Conservation (phyloP, 148 eudicot genomes). For the Heliosperma pusillum region DNA sequence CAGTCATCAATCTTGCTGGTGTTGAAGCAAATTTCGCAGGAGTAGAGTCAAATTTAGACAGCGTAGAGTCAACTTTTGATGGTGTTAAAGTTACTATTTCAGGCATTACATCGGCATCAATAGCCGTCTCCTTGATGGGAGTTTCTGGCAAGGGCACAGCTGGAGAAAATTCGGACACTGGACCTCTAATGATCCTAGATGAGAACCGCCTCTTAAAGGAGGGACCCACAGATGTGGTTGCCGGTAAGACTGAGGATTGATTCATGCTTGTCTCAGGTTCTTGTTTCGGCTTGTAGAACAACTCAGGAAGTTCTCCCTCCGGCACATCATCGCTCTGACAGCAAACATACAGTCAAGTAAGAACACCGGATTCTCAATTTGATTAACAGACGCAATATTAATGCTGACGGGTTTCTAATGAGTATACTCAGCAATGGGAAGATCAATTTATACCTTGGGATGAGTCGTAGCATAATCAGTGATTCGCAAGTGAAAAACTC, state of each 20-base stretch:
- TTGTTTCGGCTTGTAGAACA: constrained; percentile 39
- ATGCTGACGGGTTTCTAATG: no score
- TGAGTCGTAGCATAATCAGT: constrained; percentile 39
- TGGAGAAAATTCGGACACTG: constrained; percentile 13
- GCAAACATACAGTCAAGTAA: background rate
- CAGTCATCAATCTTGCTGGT: constrained; percentile 49
- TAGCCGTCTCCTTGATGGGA: constrained; percentile 27
- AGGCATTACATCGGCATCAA: background rate
- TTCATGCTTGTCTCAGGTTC: constrained; percentile 18
- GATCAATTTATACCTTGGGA: constrained; percentile 40
- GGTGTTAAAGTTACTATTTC: background rate
- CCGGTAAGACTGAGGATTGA: constrained; percentile 14
- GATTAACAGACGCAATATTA: no score
- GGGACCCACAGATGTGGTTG: constrained; percentile 45
- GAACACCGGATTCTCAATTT: background rate
- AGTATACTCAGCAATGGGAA: background rate
- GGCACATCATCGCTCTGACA: constrained; percentile 66
- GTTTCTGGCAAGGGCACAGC: constrained; percentile 31
- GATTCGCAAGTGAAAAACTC: constrained; percentile 44
- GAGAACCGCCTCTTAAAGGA: constrained; percentile 55
- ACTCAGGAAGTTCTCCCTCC: constrained; percentile 55
- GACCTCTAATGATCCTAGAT: background rate
- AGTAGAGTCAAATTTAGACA: background rate
- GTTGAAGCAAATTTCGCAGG: constrained; percentile 41
- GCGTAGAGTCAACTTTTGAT: background rate